Base-by-base conservation (phyloP, 1,284 basidiomycete species). In the Sporisorium exsertum region DNA sequence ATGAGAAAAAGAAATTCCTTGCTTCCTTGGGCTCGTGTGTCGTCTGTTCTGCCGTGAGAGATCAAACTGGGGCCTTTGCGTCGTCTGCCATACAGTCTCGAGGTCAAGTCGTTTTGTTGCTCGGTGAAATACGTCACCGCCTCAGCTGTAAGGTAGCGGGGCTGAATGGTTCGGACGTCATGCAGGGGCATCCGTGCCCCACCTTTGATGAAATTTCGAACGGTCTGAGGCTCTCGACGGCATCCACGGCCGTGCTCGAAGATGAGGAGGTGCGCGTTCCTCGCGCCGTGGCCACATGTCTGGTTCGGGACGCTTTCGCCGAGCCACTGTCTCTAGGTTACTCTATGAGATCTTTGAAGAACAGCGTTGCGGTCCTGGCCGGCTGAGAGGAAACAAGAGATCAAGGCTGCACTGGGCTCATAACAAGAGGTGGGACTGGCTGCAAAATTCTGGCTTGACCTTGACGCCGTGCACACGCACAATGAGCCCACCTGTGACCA, bases 111-210 rank as follows among this genome's bases (percentile, higher is more conserved):
- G n/a, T n/a, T n/a, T n/a, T n/a, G n/a, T n/a, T n/a, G n/a, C n/a
- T n/a, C n/a, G n/a, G n/a, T n/a, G n/a, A n/a, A n/a, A n/a, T n/a
- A n/a, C n/a, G n/a, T n/a, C n/a, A n/a, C n/a, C n/a, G n/a, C n/a
- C n/a, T n/a, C n/a, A n/a, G n/a, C n/a, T n/a, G n/a, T n/a, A n/a
- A n/a, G n/a, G n/a, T n/a, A 32, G 29, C 29, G 5, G 29, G 29
- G 5, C 5, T 10, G 10, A 32, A 32, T 5, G 52, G 1, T 32
- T 15, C 40, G 18, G 7, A 26, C 18, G 20, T 7, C 7, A 45
- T 58, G 62, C 62, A 58, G 40, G 50, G 55, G 50, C 26, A 37
- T 52, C 61, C 47, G 61, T 57, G 61, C 47, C 56, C 60, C 16
- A 13, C 51, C 3, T 40, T n/a, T 32, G 51, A 54, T 49, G 43